Base-by-base conservation (phyloP, 306 rosid genomes). In the Pterocarpus macrocarpus region DNA sequence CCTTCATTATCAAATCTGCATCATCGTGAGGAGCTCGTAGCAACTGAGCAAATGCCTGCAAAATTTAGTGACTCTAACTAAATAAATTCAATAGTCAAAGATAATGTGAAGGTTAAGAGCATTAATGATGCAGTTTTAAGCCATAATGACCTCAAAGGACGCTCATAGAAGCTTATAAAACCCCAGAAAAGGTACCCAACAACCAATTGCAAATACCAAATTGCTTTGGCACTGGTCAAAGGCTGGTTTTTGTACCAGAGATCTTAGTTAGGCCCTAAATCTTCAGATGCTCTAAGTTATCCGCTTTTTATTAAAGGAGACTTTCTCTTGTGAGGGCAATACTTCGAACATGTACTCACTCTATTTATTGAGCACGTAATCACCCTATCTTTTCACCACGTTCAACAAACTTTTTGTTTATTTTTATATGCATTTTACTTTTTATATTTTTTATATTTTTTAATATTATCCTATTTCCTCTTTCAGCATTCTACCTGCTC, bases 1-100 rank as follows among this genome's bases (percentile, higher is more conserved):
- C 98, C 87, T 90, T 93, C 16, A 75, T 87, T 77, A 94, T 90
- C 78, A 82, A 72, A 85, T 92, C 94, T 22, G 93, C 82, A 85
- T 95, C 98, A 15, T 90, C 94, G 9, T 34, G 89, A 34, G 99
- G 98, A 80, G 97, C 94, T 90, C 72, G 94, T 55, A 95, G 88
- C 91, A 95, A 86, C 77, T 83, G 93, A 62, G 99, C 94, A 84
- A 95, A 95, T 35, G 99, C 96, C 99, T 95, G 90, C 49, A 84
- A 77, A 80, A 50, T 73, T 57, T 9, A 32, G 13, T n/a, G 72
- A 63, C 43, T 45, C 28, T 64, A 61, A 45, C 74, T 50, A 79
- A 49, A 85, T 75, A 45, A 64, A 69, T 52, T 70, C 30, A 56
- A 32, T 22, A 13, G 5, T 9, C 1, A 55, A 59, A 1, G 32